phyloP scores from a whole-genome alignment of 2,329 filamentous ascomycete genomes.

The Leptographium wingfieldii region DNA sequence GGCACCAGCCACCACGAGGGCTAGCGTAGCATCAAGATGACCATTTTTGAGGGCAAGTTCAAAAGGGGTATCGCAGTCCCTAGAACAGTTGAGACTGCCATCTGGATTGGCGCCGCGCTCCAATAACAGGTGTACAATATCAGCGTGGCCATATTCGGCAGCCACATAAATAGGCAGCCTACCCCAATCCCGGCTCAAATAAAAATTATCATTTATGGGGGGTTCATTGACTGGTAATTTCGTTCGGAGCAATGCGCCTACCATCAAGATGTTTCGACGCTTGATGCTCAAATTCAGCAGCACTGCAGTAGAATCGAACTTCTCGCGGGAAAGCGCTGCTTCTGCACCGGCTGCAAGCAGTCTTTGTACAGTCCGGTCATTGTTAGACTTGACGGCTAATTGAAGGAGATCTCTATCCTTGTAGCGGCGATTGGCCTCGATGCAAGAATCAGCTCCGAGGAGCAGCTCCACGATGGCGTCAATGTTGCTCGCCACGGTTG shows the following conservation, averaged over 20 bases:
- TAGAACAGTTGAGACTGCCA: not conserved
- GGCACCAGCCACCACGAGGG: not conserved
- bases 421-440: not conserved
- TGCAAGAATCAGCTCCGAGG: not conserved
- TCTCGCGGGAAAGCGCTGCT: not conserved
- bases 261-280: not conserved
- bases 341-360: not conserved
- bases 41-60: not conserved
- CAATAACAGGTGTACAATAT: slow-evolving; percentile 14
- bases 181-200: too few species aligned
- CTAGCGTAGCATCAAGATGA: not conserved
- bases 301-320: not conserved
- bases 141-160: not conserved
- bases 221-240: not conserved
- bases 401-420: not conserved
- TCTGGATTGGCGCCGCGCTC: not conserved
- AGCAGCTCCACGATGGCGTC: not conserved
- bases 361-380: not conserved
- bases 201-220: too few species aligned
- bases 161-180: not conserved
- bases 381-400: not conserved
- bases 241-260: not conserved
- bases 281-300: not conserved
- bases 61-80: not conserved
- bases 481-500: not conserved